Evolutionary conservation across 768 basidiomycete species (phyloP), one percentile per base, ranked within the genome.

Genomic region (Neoboletus brunneissimus): DNA sequence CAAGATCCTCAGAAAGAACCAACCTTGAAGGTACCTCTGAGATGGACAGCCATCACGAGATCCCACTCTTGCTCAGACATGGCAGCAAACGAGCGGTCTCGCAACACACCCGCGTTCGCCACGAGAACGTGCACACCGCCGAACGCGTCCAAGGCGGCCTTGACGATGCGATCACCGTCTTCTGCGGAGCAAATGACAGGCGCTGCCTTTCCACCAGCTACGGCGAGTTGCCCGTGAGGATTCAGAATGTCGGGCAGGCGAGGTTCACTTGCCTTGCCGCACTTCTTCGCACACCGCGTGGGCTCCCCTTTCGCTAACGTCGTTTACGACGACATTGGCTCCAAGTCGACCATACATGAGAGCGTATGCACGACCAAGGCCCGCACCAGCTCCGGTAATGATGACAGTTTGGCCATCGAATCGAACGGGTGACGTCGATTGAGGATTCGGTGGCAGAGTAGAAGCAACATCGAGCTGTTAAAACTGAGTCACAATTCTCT

Each of bases 51-150:
- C 59, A 96, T 76, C 34, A 98, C 95, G 53, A 86, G 75, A 69
- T 98, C 95, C 97, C 97, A 99, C 62, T 98, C 94, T 61, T 86
- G 82, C 63, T 91, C 90, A 0, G 87, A 82, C 89, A 98, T 89
- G 7, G 89, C 82, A 53, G 81, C 76, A 77, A 98, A 96, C 4
- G 91, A 91, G 69, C 94, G 97, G 75, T 98, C 95, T 43, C 96
- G 82, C 49, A 98, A 75, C 61, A 98, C 88, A 60, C 96, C 95
- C 41, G 96, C 97, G 66, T 98, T 99, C 35, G 92, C 91, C 51
- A 95, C 77, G 40, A 97, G 84, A 22, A 93, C 77, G 67, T 99
- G 94, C 4, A 97, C 86, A 31, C 81, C 77, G 23, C 95, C 95
- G 63, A 95, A 99, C 34, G 87, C 84, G 57, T 94, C 87, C 48